These are phyloP conservation scores for Coprinellus micaceus DNA, from an alignment of 768 basidiomycete genomes.

Conservation along the genomic window DNA sequence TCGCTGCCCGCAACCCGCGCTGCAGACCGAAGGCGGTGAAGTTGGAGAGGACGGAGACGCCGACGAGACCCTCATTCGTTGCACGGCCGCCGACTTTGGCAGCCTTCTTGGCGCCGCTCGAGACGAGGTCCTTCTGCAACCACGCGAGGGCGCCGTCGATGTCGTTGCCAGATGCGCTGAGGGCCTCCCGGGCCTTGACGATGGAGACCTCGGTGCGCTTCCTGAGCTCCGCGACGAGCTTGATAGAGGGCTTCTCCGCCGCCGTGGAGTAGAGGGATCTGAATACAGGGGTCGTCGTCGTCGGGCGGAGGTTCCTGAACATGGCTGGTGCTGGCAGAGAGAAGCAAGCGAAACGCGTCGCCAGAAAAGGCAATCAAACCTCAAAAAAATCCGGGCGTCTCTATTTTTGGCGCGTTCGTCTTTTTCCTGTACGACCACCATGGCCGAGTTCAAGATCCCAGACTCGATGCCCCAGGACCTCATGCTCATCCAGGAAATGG, in stretches of 20 bases:
- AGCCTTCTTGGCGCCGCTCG: slow-evolving; percentile 73
- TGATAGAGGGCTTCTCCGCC: slow-evolving; percentile 56
- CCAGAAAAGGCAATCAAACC: slow-evolving; percentile 21
- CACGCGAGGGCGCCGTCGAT: slow-evolving; percentile 71
- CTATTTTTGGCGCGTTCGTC: slow-evolving; percentile 6
- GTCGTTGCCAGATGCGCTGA: slow-evolving; percentile 69
- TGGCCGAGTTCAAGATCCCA: slow-evolving; percentile 58
- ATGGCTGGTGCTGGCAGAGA: slow-evolving; percentile 14
- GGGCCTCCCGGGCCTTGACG: slow-evolving; percentile 84
- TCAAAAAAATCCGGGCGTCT: background rate
- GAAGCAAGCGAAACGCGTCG: slow-evolving; percentile 11
- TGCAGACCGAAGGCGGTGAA: slow-evolving; percentile 38
- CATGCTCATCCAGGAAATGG: slow-evolving; percentile 64
- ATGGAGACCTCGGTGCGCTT: slow-evolving; percentile 80
- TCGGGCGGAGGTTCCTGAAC: slow-evolving; percentile 16
- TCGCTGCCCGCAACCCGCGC: slow-evolving; percentile 63
- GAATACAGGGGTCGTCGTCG: slow-evolving; percentile 21
- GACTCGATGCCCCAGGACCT: slow-evolving; percentile 67
- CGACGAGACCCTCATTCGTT: slow-evolving; percentile 77
- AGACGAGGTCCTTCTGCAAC: slow-evolving; percentile 71
- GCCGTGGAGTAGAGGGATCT: slow-evolving; percentile 46
- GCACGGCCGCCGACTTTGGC: slow-evolving; percentile 77
- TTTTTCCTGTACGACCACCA: slow-evolving; percentile 16
- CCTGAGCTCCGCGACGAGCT: slow-evolving; percentile 83
- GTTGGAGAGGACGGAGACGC: slow-evolving; percentile 67